phyloP scores from a whole-genome alignment of 169 alveolate genomes.

The Cryptosporidium meleagridis region DNA sequence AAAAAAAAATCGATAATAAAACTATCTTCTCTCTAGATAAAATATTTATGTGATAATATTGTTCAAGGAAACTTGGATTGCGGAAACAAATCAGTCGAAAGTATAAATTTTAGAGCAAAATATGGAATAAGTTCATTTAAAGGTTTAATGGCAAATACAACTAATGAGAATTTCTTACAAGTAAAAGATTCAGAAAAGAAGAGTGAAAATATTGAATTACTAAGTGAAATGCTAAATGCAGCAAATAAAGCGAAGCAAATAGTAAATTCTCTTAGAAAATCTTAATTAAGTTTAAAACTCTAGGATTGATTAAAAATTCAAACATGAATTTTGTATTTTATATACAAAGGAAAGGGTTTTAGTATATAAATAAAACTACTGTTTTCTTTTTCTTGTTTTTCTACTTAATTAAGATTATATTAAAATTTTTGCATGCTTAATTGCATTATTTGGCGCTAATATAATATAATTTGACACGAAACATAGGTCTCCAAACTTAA shows the following conservation, averaged over 20 bases:
- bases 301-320: too few relatives aligned
- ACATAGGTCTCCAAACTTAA: neutral
- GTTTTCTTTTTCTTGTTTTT: too few relatives aligned
- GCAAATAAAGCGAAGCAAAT: slow-evolving; percentile 39
- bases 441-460: slow-evolving; percentile 3
- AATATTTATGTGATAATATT: slow-evolving; percentile 30
- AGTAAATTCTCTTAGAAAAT: slow-evolving; percentile 34
- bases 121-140: neutral
- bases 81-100: neutral
- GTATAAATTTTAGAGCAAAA: neutral
- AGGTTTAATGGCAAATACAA: neutral
- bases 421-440: neutral
- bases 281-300: neutral
- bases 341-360: neutral
- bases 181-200: neutral
- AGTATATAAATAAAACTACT: too few relatives aligned
- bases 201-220: slow-evolving; percentile 3
- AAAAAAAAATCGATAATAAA: neutral
- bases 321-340: neutral
- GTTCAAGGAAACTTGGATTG: neutral
- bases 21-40: neutral
- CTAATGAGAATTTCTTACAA: neutral
- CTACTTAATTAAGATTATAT: too few relatives aligned
- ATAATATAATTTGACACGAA: neutral
- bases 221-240: slow-evolving; percentile 59